Conservation (phyloP, 2,329 filamentous ascomycete species). For the Lasiodiplodia citricola region DNA sequence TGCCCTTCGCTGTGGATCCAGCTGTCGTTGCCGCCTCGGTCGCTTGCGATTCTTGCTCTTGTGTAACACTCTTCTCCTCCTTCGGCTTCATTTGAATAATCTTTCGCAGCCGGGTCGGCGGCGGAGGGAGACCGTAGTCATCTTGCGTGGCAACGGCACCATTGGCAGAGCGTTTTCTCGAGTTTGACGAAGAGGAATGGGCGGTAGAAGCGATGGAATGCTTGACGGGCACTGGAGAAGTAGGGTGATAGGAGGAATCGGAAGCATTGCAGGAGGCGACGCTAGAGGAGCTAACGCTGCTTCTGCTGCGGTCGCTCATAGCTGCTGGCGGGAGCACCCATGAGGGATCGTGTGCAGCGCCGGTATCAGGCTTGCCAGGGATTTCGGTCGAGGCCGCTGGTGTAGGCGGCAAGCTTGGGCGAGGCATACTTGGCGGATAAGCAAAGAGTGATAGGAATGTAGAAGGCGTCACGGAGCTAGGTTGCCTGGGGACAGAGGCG, state of each 20-base stretch:
- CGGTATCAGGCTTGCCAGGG: constrained; percentile 59
- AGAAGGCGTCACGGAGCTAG: not conserved
- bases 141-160: constrained; percentile 56
- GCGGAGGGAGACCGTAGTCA: constrained; percentile 83
- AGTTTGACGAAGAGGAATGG: constrained; percentile 36
- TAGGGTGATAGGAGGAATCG: constrained; percentile 58
- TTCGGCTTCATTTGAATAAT: constrained; percentile 96
- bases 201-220: not conserved
- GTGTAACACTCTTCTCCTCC: constrained; percentile 36
- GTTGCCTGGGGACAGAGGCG: not conserved
- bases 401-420: constrained; percentile 71
- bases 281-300: constrained; percentile 54
- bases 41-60: constrained; percentile 8
- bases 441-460: not conserved
- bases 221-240: constrained; percentile 41
- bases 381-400: constrained; percentile 83
- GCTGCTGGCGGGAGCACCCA: constrained; percentile 68
- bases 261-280: constrained; percentile 52
- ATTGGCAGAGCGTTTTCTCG: constrained; percentile 33
- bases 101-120: constrained; percentile 88
- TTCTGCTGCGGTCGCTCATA: constrained; percentile 55
- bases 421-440: constrained; percentile 61
- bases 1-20: constrained; percentile 27
- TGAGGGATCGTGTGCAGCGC: constrained; percentile 24
- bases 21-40: constrained; percentile 27